phyloP scores from a whole-genome alignment of 2,329 filamentous ascomycete species.

The Torrubiellomyces zombiae region DNA sequence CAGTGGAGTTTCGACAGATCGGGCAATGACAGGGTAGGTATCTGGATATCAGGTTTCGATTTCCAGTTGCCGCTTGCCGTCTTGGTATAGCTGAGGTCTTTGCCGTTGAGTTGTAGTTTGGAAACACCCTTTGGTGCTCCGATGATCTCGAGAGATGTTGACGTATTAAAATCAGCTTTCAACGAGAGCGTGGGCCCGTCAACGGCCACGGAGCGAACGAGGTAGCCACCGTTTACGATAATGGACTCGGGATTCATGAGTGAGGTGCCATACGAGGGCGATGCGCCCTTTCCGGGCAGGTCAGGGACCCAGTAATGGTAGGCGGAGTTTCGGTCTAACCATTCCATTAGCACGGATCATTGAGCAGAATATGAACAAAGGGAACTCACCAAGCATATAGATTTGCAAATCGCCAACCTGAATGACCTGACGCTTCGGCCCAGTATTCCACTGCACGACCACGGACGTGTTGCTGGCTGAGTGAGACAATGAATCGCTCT shows the following conservation, averaged over 20 bases:
- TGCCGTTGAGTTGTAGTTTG: constrained; percentile 25
- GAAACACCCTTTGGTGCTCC: constrained; percentile 36
- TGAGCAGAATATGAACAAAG: not conserved
- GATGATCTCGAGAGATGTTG: constrained; percentile 50
- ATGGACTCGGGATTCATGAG: constrained; percentile 24
- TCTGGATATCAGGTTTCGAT: constrained; percentile 26
- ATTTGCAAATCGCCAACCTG: constrained; percentile 23
- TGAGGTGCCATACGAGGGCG: constrained; percentile 16
- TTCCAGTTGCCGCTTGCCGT: constrained; percentile 30
- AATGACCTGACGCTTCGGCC: constrained; percentile 12
- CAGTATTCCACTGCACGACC: constrained; percentile 16
- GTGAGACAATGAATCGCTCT: constrained; percentile 12
- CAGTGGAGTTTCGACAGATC: constrained; percentile 42
- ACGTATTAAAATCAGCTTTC: constrained; percentile 56
- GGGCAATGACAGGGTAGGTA: constrained; percentile 26
- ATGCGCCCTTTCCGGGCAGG: constrained; percentile 18
- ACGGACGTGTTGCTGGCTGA: constrained; percentile 6
- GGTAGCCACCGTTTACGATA: constrained; percentile 47
- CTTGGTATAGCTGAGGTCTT: constrained; percentile 17
- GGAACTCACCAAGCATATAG: constrained; percentile 18
- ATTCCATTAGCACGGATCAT: constrained; percentile 1
- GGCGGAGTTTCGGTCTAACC: constrained; percentile 42
- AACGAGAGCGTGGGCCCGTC: constrained; percentile 40
- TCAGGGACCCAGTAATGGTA: constrained; percentile 56
- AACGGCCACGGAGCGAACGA: constrained; percentile 43